These are phyloP conservation scores for Carex myosuroides DNA, from an alignment of 176 grass and related monocot genomes.

Conservation along the genomic window DNA sequence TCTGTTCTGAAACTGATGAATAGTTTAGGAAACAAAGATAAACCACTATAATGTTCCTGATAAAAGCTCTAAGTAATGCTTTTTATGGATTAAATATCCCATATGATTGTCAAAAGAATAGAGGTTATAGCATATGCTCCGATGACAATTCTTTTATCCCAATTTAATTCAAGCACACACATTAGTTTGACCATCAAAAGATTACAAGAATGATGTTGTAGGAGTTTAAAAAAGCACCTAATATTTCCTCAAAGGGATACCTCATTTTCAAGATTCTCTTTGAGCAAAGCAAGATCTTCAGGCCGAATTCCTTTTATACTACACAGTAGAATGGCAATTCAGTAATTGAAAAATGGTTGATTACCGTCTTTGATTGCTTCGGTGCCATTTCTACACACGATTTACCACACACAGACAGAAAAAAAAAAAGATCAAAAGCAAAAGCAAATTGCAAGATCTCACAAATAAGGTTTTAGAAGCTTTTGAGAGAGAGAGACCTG, in stretches of 20 bases:
- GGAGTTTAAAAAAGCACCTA: not conserved
- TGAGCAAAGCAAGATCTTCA: conserved; percentile 64
- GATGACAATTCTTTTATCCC: not conserved
- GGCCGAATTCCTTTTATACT: conserved; percentile 81
- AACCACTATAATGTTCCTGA: not conserved
- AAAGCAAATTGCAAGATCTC: too few relatives aligned
- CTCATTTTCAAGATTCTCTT: conserved; percentile 85
- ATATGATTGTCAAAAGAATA: not conserved
- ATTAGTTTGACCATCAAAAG: not conserved
- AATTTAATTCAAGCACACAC: not conserved
- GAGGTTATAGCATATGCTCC: not conserved
- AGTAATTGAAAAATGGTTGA: not conserved
- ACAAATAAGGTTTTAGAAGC: too few relatives aligned
- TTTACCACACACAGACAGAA: too few relatives aligned
- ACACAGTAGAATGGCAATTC: conserved; percentile 28
- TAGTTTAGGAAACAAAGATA: conserved; percentile 10
- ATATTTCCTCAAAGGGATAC: conserved; percentile 28
- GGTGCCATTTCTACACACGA: too few relatives aligned
- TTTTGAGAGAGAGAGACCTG: too few relatives aligned
- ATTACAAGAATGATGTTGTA: not conserved
- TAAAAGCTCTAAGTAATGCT: not conserved
- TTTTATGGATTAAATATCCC: not conserved
- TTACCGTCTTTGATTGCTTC: too few relatives aligned
- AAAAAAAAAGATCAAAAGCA: too few relatives aligned
- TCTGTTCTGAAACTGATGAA: conserved; percentile 10